Percentiles rank a stretch among this genome's conserved stretches.
These are phyloP conservation scores for Candida frijolesensis DNA, from an alignment of 1,139 yeast species.

Conservation along the genomic window DNA sequence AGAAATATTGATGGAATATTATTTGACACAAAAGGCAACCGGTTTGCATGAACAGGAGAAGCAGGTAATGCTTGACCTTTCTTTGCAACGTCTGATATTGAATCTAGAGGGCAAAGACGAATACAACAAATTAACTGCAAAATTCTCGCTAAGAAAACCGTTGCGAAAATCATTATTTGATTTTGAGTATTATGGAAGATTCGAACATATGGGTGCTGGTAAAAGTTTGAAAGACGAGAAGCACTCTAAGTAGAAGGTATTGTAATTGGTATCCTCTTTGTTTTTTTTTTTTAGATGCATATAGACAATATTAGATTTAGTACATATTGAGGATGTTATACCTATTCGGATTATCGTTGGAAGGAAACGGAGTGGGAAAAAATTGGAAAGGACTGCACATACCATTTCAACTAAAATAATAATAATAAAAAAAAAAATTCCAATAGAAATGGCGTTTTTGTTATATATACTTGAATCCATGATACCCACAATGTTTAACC, in stretches of 20 bases:
- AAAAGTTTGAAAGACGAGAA: not conserved
- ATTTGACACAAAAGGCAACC: conserved; percentile 40
- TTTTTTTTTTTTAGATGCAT: not conserved
- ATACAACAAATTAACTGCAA: conserved; percentile 26
- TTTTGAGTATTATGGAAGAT: conserved; percentile 29
- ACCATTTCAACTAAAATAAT: not conserved
- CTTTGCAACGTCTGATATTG: conserved; percentile 21
- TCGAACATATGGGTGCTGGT: conserved; percentile 14
- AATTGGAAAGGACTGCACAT: too few relatives aligned
- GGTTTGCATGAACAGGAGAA: conserved; percentile 39
- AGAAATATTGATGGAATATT: conserved; percentile 43
- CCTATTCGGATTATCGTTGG: too few relatives aligned
- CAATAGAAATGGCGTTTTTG: not conserved
- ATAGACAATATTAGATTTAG: not conserved
- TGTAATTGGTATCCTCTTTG: not conserved
- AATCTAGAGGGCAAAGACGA: conserved; percentile 21
- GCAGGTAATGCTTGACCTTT: conserved; percentile 24
- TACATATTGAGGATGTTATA: too few relatives aligned
- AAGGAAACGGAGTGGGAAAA: too few relatives aligned
- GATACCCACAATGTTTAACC: conserved; percentile 3
- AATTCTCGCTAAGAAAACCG: conserved; percentile 30
- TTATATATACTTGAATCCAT: not conserved
- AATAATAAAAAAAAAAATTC: not conserved
- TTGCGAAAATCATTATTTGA: conserved; percentile 33
- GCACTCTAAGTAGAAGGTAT: too few relatives aligned